Percentiles rank a stretch among this genome's conserved stretches.
Evolutionary conservation across 2,329 filamentous ascomycete genomes (phyloP).

Genomic region (Pseudogymnoascus sp.): DNA sequence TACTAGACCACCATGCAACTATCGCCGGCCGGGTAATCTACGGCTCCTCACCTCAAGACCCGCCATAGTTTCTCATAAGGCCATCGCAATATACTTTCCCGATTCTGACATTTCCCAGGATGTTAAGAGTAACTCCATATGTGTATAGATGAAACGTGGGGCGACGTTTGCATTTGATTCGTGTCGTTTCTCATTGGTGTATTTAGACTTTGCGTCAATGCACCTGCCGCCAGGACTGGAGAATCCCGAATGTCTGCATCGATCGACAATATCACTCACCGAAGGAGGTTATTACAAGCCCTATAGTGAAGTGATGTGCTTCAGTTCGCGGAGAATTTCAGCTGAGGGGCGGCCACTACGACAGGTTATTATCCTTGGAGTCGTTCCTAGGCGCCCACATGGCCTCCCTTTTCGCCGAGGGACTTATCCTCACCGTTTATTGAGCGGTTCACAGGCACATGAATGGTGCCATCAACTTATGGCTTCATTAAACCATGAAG

Average conservation of each 20-base stretch:
- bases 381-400: background rate
- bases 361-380: background rate
- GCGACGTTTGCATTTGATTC: background rate
- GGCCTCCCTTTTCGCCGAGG: background rate
- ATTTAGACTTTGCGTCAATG: conserved; percentile 1
- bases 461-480: background rate
- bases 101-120: background rate
- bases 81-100: background rate
- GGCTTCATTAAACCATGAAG: background rate
- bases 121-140: background rate
- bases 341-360: background rate
- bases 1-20: background rate
- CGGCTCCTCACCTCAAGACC: background rate
- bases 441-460: background rate
- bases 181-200: background rate
- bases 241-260: background rate
- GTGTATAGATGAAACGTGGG: background rate
- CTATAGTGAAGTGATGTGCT: background rate
- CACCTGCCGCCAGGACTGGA: background rate
- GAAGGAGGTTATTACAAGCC: background rate
- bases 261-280: background rate
- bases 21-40: background rate
- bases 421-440: background rate
- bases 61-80: background rate
- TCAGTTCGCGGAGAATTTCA: background rate